These are phyloP conservation scores for Schizochytrium sp. DNA, from an alignment of 108 stramenopile species.

Conservation along the genomic window DNA sequence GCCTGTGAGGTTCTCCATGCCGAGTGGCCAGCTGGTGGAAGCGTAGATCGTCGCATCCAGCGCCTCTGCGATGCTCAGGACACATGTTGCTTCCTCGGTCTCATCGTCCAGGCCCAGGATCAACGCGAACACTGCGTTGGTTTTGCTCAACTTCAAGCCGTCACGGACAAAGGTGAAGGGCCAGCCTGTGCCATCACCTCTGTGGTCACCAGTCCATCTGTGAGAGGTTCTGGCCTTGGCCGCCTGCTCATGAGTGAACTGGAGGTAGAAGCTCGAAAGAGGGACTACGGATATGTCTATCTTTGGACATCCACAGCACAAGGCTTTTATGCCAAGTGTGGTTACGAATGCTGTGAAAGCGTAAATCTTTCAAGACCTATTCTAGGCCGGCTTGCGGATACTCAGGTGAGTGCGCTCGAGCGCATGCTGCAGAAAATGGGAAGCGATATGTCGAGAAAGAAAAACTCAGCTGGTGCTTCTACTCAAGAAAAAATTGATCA, in stretches of 20 bases:
- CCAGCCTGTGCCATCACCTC: conserved; percentile 34
- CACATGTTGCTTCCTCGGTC: not conserved
- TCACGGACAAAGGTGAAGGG: conserved; percentile 46
- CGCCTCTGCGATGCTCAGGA: not conserved
- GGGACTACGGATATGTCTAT: conserved; percentile 9
- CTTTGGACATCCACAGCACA: conserved; percentile 43
- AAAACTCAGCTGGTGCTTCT: not conserved
- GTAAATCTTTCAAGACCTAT: conserved; percentile 12
- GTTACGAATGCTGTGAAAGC: conserved; percentile 15
- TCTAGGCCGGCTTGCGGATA: not conserved
- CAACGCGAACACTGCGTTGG: not conserved
- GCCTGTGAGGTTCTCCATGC: not conserved
- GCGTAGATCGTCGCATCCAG: not conserved
- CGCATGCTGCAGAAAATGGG: conserved; percentile 20
- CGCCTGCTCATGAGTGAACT: not conserved
- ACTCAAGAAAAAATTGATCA: not conserved
- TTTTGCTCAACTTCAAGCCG: conserved; percentile 22
- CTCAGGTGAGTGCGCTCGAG: not conserved
- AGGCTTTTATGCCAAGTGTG: conserved; percentile 52
- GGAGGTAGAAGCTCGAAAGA: not conserved
- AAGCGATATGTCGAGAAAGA: not conserved
- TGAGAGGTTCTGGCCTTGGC: conserved; percentile 6
- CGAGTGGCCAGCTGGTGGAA: conserved; percentile 17
- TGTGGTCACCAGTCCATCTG: not conserved
- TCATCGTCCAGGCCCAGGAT: not conserved